phyloP scores from a whole-genome alignment of 306 rosid species.

The Citrullus colocynthis region DNA sequence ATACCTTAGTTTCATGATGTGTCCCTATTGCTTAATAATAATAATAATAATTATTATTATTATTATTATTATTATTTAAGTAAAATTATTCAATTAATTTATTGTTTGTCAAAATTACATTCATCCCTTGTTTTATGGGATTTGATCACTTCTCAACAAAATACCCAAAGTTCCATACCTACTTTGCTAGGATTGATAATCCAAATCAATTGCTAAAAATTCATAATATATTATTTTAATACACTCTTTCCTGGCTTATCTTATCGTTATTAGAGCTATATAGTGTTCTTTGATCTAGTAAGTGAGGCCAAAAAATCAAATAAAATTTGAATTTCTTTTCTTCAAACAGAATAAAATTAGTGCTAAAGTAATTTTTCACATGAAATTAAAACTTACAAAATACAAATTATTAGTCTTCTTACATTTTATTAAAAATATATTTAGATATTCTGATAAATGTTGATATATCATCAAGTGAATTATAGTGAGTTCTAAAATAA shows the following conservation, averaged over 20 bases:
- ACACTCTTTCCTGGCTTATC: not conserved
- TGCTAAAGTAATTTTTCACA: not conserved
- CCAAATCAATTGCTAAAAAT: not conserved
- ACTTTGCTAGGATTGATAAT: not conserved
- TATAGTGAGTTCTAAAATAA: too few relatives aligned
- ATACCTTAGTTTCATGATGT: not conserved
- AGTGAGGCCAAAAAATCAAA: too few relatives aligned
- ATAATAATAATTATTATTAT: too few relatives aligned
- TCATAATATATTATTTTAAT: not conserved
- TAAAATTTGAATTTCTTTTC: too few relatives aligned
- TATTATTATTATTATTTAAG: too few relatives aligned
- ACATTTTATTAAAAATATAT: too few relatives aligned
- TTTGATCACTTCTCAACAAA: conserved; percentile 3
- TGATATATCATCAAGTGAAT: too few relatives aligned
- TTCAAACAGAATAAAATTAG: not conserved
- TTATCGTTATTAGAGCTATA: not conserved
- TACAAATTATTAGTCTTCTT: too few relatives aligned
- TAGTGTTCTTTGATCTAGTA: too few relatives aligned
- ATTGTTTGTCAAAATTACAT: not conserved
- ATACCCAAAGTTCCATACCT: not conserved
- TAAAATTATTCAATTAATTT: not conserved
- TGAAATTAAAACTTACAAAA: too few relatives aligned
- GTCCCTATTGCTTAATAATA: not conserved
- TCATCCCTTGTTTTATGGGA: conserved; percentile 3
- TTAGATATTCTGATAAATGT: too few relatives aligned